Evolutionary conservation across 345 rosid genomes (phyloP), one percentile per base, ranked within the genome.

Genomic region (Eucalyptus regnans): DNA sequence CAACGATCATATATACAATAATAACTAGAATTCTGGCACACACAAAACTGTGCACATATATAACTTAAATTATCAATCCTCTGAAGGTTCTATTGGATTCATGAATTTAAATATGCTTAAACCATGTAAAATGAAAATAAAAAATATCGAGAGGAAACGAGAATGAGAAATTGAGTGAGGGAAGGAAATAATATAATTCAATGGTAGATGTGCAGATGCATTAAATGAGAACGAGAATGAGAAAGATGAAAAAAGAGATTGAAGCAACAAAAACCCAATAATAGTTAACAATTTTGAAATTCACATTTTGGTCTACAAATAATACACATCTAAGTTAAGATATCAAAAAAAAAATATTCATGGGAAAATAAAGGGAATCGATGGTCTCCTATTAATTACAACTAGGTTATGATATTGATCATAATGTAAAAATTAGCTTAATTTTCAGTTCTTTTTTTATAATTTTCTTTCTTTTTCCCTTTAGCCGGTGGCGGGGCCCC

Each of bases 11-110:
- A 52, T 18, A 52, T 52, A 18, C 23, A n/a, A n/a, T 66, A 66
- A 66, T 31, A n/a, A 66, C 79, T 66, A 31, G 79, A 66, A 66
- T 15, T 66, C 37, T 6, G 7, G 11, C 6, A 13, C 76, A n/a
- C 1, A 2, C 20, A 64, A 64, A 20, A 64, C 1, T 2, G 10
- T 64, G 41, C 37, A n/a, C 10, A n/a, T n/a, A 0, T 0, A 64
- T 66, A 66, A 66, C 41, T 31, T 66, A 15, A 66, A n/a, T 31
- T 66, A 66, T 66, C 1, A 1, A n/a, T n/a, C 11, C 20, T 66
- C 0, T 31, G 0, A 31, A 66, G 0, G 1, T 66, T 66, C 0
- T 29, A 12, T 62, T 62, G 6, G 33, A 62, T 29, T 6, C 18
- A 9, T 62, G 6, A 27, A 62, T 29, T 66, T 66, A 15, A n/a